Conservation (phyloP, 2,329 filamentous ascomycete genomes). For the Sporothrix protearum region DNA sequence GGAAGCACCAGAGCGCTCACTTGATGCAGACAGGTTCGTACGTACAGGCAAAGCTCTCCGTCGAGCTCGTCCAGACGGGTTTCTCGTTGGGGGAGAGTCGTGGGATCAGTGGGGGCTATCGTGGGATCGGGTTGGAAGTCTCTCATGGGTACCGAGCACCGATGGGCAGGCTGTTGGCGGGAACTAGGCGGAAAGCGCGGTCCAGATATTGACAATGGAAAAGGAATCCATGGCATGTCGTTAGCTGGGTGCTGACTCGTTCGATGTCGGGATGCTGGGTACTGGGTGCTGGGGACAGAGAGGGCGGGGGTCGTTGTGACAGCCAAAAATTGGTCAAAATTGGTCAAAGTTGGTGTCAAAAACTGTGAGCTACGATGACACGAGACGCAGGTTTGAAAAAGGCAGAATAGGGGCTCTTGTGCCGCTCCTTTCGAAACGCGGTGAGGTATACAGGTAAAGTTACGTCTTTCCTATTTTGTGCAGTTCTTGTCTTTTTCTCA, state of each 20-base stretch:
- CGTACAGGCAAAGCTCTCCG: neutral
- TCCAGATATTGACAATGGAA: neutral
- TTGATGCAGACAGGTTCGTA: neutral
- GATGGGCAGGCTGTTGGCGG: neutral
- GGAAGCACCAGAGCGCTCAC: neutral
- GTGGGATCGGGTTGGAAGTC: neutral
- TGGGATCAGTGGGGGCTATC: neutral
- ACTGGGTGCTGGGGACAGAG: neutral
- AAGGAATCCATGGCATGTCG: neutral
- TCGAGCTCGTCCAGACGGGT: no score
- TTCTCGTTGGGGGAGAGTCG: no score
- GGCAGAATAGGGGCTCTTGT: neutral
- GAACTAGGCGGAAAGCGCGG: neutral
- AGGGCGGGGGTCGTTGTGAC: neutral
- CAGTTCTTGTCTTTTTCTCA: neutral
- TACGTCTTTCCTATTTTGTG: slow-evolving; percentile 4
- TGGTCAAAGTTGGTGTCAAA: neutral
- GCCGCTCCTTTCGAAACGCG: neutral
- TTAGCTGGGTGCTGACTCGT: neutral
- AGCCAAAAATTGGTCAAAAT: neutral
- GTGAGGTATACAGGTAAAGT: neutral
- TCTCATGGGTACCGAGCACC: neutral
- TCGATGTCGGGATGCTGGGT: neutral
- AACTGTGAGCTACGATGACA: neutral
- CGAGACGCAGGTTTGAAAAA: neutral